Evolutionary conservation across 2,329 filamentous ascomycete species (phyloP).

Genomic region (Aspergillus texensis): DNA sequence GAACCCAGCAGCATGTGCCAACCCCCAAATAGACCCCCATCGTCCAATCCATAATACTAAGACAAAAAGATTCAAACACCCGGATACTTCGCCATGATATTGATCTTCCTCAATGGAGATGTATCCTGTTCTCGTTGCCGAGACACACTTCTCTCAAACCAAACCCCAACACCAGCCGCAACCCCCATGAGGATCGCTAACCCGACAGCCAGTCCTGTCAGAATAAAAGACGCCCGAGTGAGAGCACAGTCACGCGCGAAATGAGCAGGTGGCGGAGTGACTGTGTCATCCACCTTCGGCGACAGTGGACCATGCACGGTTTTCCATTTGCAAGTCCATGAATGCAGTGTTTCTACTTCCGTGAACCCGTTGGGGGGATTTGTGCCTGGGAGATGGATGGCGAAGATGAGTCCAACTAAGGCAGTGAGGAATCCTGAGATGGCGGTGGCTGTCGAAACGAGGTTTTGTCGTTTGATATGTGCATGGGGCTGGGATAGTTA

Average conservation of each 20-base stretch:
- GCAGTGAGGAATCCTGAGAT: conserved; percentile 40
- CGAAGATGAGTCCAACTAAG: conserved; percentile 35
- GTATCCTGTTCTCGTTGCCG: conserved; percentile 29
- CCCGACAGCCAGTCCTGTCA: conserved; percentile 39
- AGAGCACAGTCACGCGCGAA: conserved; percentile 44
- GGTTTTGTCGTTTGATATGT: conserved; percentile 38
- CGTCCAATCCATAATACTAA: background rate
- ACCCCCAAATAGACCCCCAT: too few relatives aligned
- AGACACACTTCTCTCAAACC: conserved; percentile 34
- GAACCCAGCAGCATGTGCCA: background rate
- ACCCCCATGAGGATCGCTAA: conserved; percentile 38
- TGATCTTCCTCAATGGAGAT: conserved; percentile 31
- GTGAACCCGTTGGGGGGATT: conserved; percentile 33
- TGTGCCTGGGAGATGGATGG: conserved; percentile 36
- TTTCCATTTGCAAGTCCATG: conserved; percentile 47
- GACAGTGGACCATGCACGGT: conserved; percentile 17
- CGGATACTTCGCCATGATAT: conserved; percentile 28
- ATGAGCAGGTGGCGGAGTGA: conserved; percentile 31
- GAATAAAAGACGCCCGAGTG: conserved; percentile 37
- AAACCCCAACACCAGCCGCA: conserved; percentile 32
- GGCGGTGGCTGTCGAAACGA: conserved; percentile 36
- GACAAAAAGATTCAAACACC: conserved; percentile 9
- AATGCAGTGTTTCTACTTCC: conserved; percentile 40
- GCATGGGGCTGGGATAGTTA: conserved; percentile 35
- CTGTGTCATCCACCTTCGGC: conserved; percentile 13